These are phyloP conservation scores for Metarhizium robertsii DNA, from an alignment of 2,329 filamentous ascomycete genomes.

Conservation along the genomic window DNA sequence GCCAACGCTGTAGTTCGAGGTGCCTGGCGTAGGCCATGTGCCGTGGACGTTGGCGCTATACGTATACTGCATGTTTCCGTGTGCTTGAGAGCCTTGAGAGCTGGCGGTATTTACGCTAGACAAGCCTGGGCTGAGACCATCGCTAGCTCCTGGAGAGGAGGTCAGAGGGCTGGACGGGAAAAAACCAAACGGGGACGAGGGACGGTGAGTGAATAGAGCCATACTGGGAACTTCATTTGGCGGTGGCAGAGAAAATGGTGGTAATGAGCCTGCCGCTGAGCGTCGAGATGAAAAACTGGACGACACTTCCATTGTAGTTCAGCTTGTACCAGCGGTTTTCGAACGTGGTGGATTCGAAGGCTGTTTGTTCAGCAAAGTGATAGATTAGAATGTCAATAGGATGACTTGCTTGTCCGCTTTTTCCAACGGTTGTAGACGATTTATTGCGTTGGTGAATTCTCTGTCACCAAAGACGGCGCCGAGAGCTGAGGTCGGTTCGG, in stretches of 20 bases:
- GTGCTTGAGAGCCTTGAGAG: slow-evolving; percentile 47
- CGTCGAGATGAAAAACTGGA: slow-evolving; percentile 24
- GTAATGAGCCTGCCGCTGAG: slow-evolving; percentile 22
- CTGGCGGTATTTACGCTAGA: slow-evolving; percentile 52
- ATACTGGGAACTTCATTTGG: slow-evolving; percentile 28
- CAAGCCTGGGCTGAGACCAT: slow-evolving; percentile 53
- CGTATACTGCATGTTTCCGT: slow-evolving; percentile 34
- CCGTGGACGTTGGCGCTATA: slow-evolving; percentile 44
- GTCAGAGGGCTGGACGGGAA: slow-evolving; percentile 22
- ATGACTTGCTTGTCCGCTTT: background rate
- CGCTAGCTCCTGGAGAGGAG: slow-evolving; percentile 40
- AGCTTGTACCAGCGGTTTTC: background rate
- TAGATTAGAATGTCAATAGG: background rate
- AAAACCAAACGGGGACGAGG: slow-evolving; percentile 17
- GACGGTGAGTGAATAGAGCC: slow-evolving; percentile 13
- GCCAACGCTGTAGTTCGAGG: slow-evolving; percentile 42
- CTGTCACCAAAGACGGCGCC: background rate
- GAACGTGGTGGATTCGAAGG: background rate
- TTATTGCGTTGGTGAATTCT: background rate
- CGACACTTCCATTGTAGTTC: slow-evolving; percentile 17
- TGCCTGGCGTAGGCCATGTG: slow-evolving; percentile 49
- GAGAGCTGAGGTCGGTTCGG: background rate
- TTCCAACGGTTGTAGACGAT: background rate
- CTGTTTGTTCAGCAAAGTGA: background rate
- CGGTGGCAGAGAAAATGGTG: slow-evolving; percentile 26